Conservation (phyloP, 176 grass and related monocot genomes). For the Aegilops speltoides region DNA sequence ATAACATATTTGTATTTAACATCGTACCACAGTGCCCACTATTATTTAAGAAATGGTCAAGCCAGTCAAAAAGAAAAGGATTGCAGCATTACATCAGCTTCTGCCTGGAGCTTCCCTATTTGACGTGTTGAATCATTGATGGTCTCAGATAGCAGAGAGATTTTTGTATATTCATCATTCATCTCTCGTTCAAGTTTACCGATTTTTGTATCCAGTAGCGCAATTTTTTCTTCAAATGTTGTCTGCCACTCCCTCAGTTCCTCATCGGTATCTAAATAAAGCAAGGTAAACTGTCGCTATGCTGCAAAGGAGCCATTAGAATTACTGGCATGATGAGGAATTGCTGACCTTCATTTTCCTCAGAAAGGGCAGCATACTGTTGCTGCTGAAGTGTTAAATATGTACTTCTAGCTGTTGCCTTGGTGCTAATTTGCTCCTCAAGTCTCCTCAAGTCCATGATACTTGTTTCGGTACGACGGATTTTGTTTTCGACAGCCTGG, state of each 20-base stretch:
- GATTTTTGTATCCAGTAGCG: constrained; percentile 68
- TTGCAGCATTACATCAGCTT: constrained; percentile 68
- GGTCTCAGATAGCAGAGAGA: constrained; percentile 26
- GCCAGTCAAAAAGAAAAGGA: background rate
- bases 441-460: constrained; percentile 66
- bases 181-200: constrained; percentile 76
- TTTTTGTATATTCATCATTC: constrained; percentile 59
- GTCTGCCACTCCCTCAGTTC: constrained; percentile 90
- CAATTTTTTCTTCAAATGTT: constrained; percentile 95
- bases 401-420: constrained; percentile 71
- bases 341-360: constrained; percentile 88
- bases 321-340: background rate
- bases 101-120: constrained; percentile 88
- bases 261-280: constrained; percentile 78
- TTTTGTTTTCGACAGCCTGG: constrained; percentile 48
- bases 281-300: background rate
- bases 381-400: constrained; percentile 61
- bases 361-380: constrained; percentile 74
- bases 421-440: constrained; percentile 68
- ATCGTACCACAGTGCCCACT: background rate
- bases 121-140: constrained; percentile 49
- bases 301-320: background rate
- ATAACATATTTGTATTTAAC: constrained; percentile 22
- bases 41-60: background rate
- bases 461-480: constrained; percentile 44